Evolutionary conservation across 2,329 filamentous ascomycete genomes (phyloP).

Genomic region (Sarocladiaceae sp.): DNA sequence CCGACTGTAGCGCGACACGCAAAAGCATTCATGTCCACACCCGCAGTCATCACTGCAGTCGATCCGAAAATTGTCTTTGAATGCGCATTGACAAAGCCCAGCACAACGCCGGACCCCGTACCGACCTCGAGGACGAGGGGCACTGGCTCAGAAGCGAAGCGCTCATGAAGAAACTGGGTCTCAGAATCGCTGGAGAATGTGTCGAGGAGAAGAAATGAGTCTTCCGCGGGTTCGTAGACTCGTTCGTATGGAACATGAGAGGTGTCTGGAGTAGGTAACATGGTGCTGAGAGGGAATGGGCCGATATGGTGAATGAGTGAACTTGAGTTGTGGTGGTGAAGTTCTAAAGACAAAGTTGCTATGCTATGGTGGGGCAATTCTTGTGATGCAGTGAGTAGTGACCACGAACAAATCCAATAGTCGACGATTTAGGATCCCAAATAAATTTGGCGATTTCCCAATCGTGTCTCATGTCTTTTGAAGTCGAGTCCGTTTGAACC

Average conservation of each 20-base stretch:
- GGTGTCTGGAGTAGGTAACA: conserved; percentile 93
- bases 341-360: background rate
- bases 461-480: no score
- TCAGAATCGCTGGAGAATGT: conserved; percentile 74
- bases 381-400: background rate
- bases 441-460: no score
- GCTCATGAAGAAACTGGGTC: conserved; percentile 59
- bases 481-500: no score
- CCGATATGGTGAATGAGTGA: background rate
- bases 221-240: conserved; percentile 93
- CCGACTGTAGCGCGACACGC: conserved; percentile 72
- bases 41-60: conserved; percentile 64
- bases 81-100: conserved; percentile 81
- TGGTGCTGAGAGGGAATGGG: conserved; percentile 28
- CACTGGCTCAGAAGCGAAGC: conserved; percentile 47
- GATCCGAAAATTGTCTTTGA: conserved; percentile 68
- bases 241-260: conserved; percentile 84
- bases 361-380: background rate
- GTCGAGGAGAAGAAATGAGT: conserved; percentile 91
- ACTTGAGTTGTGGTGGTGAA: background rate
- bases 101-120: conserved; percentile 88
- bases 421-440: no score
- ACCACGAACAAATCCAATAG: background rate
- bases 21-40: conserved; percentile 79
- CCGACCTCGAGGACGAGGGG: conserved; percentile 81